A percentile compares a stretch with the other conserved stretches of the same genome.
phyloP scores from a whole-genome alignment of 129 eudicot genomes.

The Lonicera japonica region DNA sequence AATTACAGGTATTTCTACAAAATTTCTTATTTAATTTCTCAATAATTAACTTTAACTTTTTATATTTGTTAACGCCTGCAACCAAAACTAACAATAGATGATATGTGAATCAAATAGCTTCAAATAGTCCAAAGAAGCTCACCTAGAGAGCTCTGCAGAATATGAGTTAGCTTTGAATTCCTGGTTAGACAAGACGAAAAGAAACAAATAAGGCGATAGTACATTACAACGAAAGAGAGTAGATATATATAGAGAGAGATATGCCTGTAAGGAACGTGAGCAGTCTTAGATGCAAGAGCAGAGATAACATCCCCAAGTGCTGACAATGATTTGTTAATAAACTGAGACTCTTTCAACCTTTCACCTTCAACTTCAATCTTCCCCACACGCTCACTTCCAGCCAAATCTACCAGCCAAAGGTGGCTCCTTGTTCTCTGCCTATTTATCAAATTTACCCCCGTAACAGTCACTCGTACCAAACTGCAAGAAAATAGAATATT shows the following conservation, averaged over 20 bases:
- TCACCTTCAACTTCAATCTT: conserved; percentile 94
- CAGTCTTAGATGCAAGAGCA: conserved; percentile 88
- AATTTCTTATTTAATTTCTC: too few species aligned
- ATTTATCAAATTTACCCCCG: conserved; percentile 61
- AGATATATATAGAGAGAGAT: conserved; percentile 16
- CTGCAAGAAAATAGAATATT: conserved; percentile 23
- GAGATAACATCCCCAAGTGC: conserved; percentile 95
- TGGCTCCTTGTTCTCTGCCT: conserved; percentile 84
- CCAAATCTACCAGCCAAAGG: conserved; percentile 94
- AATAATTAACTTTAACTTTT: too few species aligned
- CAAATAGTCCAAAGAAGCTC: conserved; percentile 14
- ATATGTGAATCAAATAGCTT: too few species aligned
- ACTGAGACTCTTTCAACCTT: conserved; percentile 86
- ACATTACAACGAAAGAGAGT: neutral
- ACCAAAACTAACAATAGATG: too few species aligned
- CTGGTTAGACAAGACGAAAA: conserved; percentile 35
- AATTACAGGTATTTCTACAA: too few species aligned
- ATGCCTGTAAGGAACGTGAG: conserved; percentile 93
- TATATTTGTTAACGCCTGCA: too few species aligned
- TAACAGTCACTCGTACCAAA: conserved; percentile 81
- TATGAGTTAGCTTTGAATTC: conserved; percentile 95
- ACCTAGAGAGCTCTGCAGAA: conserved; percentile 97
- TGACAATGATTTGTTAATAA: conserved; percentile 84
- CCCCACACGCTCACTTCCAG: conserved; percentile 96
- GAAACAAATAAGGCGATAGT: neutral